Percentiles rank a stretch among this genome's conserved stretches.
Conservation (phyloP, 179 eudicot species). For the Heliamphora pulchella region DNA sequence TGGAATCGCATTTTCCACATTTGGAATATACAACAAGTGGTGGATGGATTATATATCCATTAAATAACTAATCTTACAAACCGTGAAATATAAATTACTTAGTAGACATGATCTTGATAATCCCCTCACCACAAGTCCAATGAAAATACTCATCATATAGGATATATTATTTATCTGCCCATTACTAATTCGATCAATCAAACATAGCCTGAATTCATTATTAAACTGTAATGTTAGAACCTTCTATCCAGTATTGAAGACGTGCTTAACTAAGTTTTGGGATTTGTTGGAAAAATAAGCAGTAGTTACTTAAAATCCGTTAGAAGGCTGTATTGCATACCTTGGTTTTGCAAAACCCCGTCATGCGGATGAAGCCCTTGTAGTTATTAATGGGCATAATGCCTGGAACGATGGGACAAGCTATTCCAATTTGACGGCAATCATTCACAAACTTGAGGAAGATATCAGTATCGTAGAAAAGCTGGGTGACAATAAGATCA, state of each 20-base stretch:
- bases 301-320: neutral
- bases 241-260: neutral
- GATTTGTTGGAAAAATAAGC: neutral
- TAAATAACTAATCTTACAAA: no score
- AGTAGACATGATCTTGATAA: no score
- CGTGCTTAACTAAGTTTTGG: neutral
- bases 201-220: neutral
- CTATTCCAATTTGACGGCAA: slow-evolving; percentile 91
- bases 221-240: neutral
- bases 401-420: slow-evolving; percentile 94
- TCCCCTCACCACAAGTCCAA: no score
- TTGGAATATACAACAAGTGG: no score
- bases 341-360: slow-evolving; percentile 98
- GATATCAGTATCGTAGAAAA: slow-evolving; percentile 84
- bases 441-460: slow-evolving; percentile 92
- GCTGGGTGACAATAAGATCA: slow-evolving; percentile 89
- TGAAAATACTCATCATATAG: no score
- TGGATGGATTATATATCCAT: no score
- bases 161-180: no score
- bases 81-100: no score
- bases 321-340: slow-evolving; percentile 27
- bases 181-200: no score
- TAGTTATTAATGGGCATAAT: slow-evolving; percentile 99
- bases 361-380: slow-evolving; percentile 89
- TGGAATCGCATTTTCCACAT: no score